phyloP scores from a whole-genome alignment of 495 filamentous ascomycete species.

The Sordaria brevicollis region DNA sequence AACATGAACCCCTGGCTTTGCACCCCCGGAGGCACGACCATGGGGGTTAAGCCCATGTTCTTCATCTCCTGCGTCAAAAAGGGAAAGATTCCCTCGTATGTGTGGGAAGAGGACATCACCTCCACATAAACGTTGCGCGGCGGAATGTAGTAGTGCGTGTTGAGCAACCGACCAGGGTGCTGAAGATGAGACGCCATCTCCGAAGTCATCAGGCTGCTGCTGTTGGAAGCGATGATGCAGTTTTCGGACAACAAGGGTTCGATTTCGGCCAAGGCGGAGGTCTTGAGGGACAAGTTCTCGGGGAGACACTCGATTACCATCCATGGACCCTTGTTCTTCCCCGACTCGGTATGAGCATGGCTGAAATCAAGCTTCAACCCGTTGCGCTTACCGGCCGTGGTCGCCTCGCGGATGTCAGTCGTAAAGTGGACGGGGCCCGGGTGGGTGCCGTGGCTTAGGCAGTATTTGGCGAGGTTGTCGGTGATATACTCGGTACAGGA shows the following conservation, averaged over 20 bases:
- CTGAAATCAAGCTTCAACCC: constrained; percentile 2
- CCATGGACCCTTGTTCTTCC: constrained; percentile 21
- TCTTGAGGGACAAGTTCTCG: constrained; percentile 43
- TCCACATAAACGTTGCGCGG: constrained; percentile 41
- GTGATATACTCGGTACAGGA: constrained; percentile 23
- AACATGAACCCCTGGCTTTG: constrained; percentile 48
- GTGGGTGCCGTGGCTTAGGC: constrained; percentile 12
- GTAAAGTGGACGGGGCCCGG: constrained; percentile 25
- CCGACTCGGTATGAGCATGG: constrained; percentile 14
- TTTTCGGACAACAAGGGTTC: constrained; percentile 30
- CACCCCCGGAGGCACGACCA: constrained; percentile 23
- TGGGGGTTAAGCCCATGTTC: constrained; percentile 33
- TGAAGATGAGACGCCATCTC: constrained; percentile 35
- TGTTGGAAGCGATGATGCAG: constrained; percentile 45
- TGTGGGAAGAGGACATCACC: constrained; percentile 46
- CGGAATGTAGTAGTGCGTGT: constrained; percentile 49
- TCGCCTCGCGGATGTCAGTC: constrained; percentile 17
- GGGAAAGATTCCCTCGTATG: constrained; percentile 31
- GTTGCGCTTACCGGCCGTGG: constrained; percentile 8
- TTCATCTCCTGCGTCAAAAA: constrained; percentile 32
- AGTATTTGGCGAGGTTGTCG: constrained; percentile 25
- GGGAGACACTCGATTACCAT: constrained; percentile 50
- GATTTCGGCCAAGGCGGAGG: constrained; percentile 35
- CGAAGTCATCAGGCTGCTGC: constrained; percentile 35
- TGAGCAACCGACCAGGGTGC: constrained; percentile 31